A percentile compares a stretch with the other conserved stretches of the same genome.
Evolutionary conservation across 139 green algal species (phyloP).

Genomic region (Mesostigma viride): DNA sequence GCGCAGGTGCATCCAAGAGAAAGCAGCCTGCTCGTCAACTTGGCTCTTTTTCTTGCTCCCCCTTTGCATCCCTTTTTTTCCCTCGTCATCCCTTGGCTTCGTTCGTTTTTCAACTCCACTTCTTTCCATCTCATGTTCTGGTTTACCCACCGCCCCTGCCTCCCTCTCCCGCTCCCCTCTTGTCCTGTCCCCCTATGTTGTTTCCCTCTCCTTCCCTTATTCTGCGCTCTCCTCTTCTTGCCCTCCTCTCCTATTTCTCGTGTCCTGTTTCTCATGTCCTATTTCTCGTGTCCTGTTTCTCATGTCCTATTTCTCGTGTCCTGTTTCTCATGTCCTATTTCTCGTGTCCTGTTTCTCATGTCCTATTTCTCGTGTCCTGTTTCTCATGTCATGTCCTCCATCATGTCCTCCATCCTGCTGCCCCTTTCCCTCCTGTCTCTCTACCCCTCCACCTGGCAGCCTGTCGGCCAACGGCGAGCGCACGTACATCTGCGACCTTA

Average conservation of each 20-base stretch:
- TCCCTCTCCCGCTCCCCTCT: background rate
- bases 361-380: too few species aligned
- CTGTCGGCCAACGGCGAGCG: slow-evolving; percentile 46
- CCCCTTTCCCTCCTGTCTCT: too few species aligned
- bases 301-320: too few species aligned
- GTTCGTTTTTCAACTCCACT: background rate
- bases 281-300: too few species aligned
- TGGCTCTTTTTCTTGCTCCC: too few species aligned
- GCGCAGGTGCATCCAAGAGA: background rate
- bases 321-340: too few species aligned
- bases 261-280: too few species aligned
- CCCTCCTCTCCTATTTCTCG: background rate
- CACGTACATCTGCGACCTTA: slow-evolving; percentile 34
- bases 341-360: too few species aligned
- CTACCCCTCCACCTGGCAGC: slow-evolving; percentile 7
- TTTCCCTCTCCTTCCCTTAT: background rate
- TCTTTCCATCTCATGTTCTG: background rate
- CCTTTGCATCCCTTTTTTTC: too few species aligned
- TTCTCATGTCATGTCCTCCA: background rate
- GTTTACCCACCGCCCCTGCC: background rate
- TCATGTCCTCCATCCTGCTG: background rate
- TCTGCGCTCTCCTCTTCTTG: background rate
- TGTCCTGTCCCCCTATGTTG: background rate
- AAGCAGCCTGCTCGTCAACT: too few species aligned
- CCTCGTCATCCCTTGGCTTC: too few species aligned